A percentile compares a stretch with the other conserved stretches of the same genome.
Evolutionary conservation across 2,329 filamentous ascomycete species (phyloP).

Genomic region (Cercospora citrullina): DNA sequence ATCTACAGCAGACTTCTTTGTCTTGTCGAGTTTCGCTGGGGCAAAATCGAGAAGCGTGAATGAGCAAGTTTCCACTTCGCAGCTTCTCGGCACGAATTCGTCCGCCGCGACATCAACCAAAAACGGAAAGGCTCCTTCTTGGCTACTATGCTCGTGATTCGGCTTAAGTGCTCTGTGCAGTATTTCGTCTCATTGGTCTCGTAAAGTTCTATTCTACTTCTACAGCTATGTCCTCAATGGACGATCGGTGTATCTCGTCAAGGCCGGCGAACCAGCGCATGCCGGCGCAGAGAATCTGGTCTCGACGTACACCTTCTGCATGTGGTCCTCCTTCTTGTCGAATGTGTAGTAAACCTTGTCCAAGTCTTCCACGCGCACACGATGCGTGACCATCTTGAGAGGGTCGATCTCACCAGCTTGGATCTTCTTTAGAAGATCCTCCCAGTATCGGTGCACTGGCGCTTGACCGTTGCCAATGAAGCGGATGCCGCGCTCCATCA

Average conservation of each 20-base stretch:
- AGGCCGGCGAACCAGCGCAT: slow-evolving; percentile 50
- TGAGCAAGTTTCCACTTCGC: slow-evolving; percentile 3
- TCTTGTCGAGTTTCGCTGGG: not conserved
- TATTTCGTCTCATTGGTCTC: not conserved
- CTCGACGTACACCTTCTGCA: slow-evolving; percentile 78
- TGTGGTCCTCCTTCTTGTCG: slow-evolving; percentile 68
- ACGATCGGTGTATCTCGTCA: slow-evolving; percentile 47
- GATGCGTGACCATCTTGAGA: slow-evolving; percentile 77
- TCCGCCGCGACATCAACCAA: not conserved
- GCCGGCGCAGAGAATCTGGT: slow-evolving; percentile 59
- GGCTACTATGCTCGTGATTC: not conserved
- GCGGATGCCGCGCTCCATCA: slow-evolving; percentile 85
- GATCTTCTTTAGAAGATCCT: slow-evolving; percentile 69
- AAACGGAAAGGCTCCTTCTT: not conserved
- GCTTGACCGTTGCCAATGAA: slow-evolving; percentile 69
- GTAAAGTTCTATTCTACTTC: slow-evolving; percentile 18
- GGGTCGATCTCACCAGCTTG: slow-evolving; percentile 70
- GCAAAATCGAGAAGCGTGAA: not conserved
- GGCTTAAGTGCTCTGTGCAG: not conserved
- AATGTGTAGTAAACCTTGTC: slow-evolving; percentile 60
- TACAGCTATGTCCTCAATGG: not conserved
- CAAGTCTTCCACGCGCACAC: slow-evolving; percentile 57
- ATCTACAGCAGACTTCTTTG: not conserved
- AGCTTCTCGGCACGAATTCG: not conserved
- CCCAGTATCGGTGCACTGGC: slow-evolving; percentile 83